Conservation (phyloP, 2,329 filamentous ascomycete species). For the Zymoseptoria crescenta region DNA sequence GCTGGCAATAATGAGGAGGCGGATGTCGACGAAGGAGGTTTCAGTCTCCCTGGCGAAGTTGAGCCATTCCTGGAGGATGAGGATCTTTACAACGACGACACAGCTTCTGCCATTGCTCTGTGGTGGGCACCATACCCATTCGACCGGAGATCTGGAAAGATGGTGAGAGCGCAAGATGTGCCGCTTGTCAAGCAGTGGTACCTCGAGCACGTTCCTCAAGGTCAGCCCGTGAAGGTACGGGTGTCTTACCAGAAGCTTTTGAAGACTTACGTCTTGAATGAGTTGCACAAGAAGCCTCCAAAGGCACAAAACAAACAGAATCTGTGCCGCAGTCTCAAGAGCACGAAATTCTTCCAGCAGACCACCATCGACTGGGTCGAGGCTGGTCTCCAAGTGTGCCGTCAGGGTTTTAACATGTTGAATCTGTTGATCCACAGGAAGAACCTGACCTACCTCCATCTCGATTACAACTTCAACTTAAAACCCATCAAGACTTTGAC, state of each 20-base stretch:
- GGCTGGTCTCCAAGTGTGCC: slow-evolving; percentile 93
- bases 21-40: slow-evolving; percentile 45
- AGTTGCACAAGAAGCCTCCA: slow-evolving; percentile 89
- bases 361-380: slow-evolving; percentile 99
- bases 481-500: slow-evolving; percentile 98
- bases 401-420: slow-evolving; percentile 98
- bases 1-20: slow-evolving; percentile 72
- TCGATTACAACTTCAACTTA: slow-evolving; percentile 99
- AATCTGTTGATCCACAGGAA: slow-evolving; percentile 96
- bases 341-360: slow-evolving; percentile 99
- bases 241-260: slow-evolving; percentile 97
- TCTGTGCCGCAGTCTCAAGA: slow-evolving; percentile 78
- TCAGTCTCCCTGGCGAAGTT: slow-evolving; percentile 69
- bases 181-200: slow-evolving; percentile 98
- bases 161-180: slow-evolving; percentile 96
- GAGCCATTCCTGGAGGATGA: slow-evolving; percentile 88
- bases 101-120: slow-evolving; percentile 79
- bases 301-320: slow-evolving; percentile 96
- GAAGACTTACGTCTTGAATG: slow-evolving; percentile 93
- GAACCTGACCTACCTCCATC: slow-evolving; percentile 94
- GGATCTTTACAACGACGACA: slow-evolving; percentile 81
- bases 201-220: slow-evolving; percentile 83
- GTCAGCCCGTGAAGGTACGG: slow-evolving; percentile 90
- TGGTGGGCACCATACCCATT: slow-evolving; percentile 99
- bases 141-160: slow-evolving; percentile 83